Percentiles rank a stretch among this genome's conserved stretches.
Conservation (phyloP, 768 basidiomycete genomes). For the Boletus reticulatus region DNA sequence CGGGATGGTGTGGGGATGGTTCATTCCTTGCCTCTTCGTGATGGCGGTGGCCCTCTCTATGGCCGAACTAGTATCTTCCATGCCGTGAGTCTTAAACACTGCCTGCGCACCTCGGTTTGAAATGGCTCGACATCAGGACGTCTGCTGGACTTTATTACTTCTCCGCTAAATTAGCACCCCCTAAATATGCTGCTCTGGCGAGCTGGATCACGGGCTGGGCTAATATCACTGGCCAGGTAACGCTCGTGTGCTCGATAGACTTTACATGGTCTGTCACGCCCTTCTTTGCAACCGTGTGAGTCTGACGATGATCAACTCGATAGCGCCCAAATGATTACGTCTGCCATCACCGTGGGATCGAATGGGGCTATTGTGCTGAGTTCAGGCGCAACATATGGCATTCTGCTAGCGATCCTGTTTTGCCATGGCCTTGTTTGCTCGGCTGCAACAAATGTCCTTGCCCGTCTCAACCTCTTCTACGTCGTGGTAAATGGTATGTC, state of each 20-base stretch:
- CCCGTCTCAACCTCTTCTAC: slow-evolving; percentile 69
- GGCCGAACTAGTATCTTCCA: slow-evolving; percentile 69
- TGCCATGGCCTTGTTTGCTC: slow-evolving; percentile 72
- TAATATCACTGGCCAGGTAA: slow-evolving; percentile 68
- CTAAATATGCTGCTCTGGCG: slow-evolving; percentile 56
- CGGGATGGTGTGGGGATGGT: slow-evolving; percentile 76
- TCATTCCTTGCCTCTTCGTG: slow-evolving; percentile 69
- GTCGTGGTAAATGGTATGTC: slow-evolving; percentile 59
- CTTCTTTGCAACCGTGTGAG: neutral
- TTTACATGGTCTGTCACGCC: slow-evolving; percentile 51
- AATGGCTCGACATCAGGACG: slow-evolving; percentile 42
- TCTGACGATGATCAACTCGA: neutral
- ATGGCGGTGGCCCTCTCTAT: slow-evolving; percentile 66
- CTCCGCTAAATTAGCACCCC: slow-evolving; percentile 69
- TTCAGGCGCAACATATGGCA: slow-evolving; percentile 63
- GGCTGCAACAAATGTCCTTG: slow-evolving; percentile 61
- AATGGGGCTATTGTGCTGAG: slow-evolving; percentile 52
- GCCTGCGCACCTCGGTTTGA: neutral
- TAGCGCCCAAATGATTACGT: slow-evolving; percentile 76
- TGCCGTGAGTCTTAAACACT: slow-evolving; percentile 55
- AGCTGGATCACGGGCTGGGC: slow-evolving; percentile 66
- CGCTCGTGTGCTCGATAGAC: slow-evolving; percentile 73
- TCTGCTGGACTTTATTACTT: slow-evolving; percentile 81
- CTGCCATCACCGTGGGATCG: slow-evolving; percentile 61
- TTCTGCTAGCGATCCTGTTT: slow-evolving; percentile 61